A percentile compares a stretch with the other conserved stretches of the same genome.
phyloP scores from a whole-genome alignment of 257 asterid species.

The Linaria vulgaris region DNA sequence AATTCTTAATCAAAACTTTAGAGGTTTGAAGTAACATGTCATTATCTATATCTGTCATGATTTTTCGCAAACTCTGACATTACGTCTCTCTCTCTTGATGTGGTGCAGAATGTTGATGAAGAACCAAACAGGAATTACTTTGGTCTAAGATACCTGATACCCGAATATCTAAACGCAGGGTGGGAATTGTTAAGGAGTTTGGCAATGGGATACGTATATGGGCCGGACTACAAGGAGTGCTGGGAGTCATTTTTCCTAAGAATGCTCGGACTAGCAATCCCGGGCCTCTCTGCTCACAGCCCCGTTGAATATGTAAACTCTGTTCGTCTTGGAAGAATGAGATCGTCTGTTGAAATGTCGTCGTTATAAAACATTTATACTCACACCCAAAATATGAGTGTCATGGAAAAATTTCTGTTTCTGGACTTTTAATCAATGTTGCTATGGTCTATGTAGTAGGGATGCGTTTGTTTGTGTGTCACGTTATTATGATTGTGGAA shows the following conservation, averaged over 20 bases:
- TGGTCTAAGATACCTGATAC: conserved; percentile 59
- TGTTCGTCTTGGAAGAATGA: conserved; percentile 64
- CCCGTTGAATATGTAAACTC: conserved; percentile 87
- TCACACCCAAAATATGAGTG: too few species aligned
- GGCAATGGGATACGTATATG: conserved; percentile 37
- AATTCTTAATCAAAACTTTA: too few species aligned
- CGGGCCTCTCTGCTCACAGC: conserved; percentile 83
- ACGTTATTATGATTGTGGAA: too few species aligned
- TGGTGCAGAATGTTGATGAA: conserved; percentile 61
- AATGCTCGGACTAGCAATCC: conserved; percentile 61
- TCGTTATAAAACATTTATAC: conserved; percentile 25
- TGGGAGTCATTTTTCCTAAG: conserved; percentile 73
- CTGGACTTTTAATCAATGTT: too few species aligned
- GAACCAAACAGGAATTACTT: conserved; percentile 87
- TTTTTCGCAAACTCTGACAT: too few species aligned
- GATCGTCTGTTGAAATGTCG: conserved; percentile 32
- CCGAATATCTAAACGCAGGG: conserved; percentile 54
- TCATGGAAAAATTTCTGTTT: too few species aligned
- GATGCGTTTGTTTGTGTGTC: too few species aligned
- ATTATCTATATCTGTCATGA: too few species aligned
- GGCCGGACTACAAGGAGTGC: conserved; percentile 64
- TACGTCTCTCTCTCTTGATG: neutral
- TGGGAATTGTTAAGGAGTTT: conserved; percentile 87
- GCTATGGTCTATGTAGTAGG: too few species aligned
- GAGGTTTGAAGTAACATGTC: too few species aligned